A percentile compares a stretch with the other conserved stretches of the same genome.
These are phyloP conservation scores for Aspergillus diversus DNA, from an alignment of 495 filamentous ascomycete species.

Conservation along the genomic window DNA sequence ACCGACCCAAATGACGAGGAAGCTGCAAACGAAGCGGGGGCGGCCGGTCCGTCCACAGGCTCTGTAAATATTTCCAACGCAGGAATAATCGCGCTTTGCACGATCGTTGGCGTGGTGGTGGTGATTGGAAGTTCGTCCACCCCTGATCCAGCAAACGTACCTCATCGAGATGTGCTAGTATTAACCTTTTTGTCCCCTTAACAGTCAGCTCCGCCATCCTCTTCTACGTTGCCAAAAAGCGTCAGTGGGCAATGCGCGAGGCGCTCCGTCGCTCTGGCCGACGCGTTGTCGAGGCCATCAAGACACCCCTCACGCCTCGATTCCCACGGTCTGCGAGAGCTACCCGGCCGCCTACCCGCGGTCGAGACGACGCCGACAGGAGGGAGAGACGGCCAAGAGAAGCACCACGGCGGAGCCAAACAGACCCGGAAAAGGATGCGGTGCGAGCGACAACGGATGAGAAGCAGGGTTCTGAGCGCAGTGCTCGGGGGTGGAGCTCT, in stretches of 20 bases:
- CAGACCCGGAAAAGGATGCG: conserved; percentile 24
- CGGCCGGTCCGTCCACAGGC: conserved; percentile 19
- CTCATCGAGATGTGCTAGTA: not conserved
- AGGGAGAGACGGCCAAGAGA: not conserved
- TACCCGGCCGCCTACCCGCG: conserved; percentile 7
- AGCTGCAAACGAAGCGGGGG: conserved; percentile 21
- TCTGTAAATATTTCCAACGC: conserved; percentile 21
- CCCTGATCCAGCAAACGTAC: not conserved
- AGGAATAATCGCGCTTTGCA: conserved; percentile 31
- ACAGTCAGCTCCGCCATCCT: conserved; percentile 49
- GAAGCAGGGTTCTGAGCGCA: conserved; percentile 4
- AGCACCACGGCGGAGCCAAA: not conserved
- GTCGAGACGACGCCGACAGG: not conserved
- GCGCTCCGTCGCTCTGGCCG: conserved; percentile 46
- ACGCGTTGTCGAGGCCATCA: conserved; percentile 42
- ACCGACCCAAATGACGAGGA: conserved; percentile 19
- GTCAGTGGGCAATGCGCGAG: conserved; percentile 56
- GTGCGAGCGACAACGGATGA: conserved; percentile 8
- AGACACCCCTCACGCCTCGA: conserved; percentile 30
- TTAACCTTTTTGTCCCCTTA: not conserved
- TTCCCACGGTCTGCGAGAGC: conserved; percentile 24
- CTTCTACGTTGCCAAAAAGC: conserved; percentile 55
- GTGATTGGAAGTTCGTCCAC: conserved; percentile 30
- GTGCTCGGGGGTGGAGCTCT: conserved; percentile 16
- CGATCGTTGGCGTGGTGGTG: conserved; percentile 31